Base-by-base conservation (phyloP, 2,329 filamentous ascomycete genomes). In the Talaromyces albobiverticillius region DNA sequence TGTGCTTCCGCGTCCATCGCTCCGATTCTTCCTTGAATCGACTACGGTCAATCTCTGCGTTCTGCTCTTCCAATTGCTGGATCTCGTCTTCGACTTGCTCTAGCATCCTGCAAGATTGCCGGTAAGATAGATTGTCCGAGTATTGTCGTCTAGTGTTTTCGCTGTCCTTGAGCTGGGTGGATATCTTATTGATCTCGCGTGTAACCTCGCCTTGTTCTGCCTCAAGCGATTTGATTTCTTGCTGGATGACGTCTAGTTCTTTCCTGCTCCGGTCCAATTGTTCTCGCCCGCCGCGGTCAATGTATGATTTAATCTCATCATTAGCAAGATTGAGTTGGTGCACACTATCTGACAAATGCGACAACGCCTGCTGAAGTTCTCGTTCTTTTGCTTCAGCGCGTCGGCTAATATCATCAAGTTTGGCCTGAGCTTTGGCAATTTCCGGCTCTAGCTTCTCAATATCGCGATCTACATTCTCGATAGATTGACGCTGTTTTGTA, bases 101-200 rank as follows among this genome's bases (percentile, higher is more conserved):
- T 2, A 96, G 79, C 34, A 86, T 80, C 52, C 84, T 82, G 53
- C 84, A 78, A 57, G 89, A 87, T 66, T 87, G 87, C 55, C 94
- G 88, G 68, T 91, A 96, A 58, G 86, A 86, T 49, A 97, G 76
- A 64, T 99, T 99, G 68, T 97, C 91, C 20, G 79, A 80, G 62
- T 99, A 96, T 59, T 89, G 91, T 63, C 89, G 87, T 73, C 91
- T 93, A 53, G 86, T 92, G 55, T 86, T 84, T 59, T 92, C 88
- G 54, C 89, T 88, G 64, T 91, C 90, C 62, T 85, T 84, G 49
- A 92, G 81, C 50, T 90, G 86, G 46, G 88, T 82, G 60, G 88
- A 87, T 48, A 96, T 80, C 61, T 86, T 85, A 71, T 95, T 94
- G 57, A 89, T 84, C 53, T 87, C 82, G 22, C 81, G 78, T 2